Evolutionary conservation across 176 grass and related monocot species (phyloP).

Genomic region (Panicum miliaceum): DNA sequence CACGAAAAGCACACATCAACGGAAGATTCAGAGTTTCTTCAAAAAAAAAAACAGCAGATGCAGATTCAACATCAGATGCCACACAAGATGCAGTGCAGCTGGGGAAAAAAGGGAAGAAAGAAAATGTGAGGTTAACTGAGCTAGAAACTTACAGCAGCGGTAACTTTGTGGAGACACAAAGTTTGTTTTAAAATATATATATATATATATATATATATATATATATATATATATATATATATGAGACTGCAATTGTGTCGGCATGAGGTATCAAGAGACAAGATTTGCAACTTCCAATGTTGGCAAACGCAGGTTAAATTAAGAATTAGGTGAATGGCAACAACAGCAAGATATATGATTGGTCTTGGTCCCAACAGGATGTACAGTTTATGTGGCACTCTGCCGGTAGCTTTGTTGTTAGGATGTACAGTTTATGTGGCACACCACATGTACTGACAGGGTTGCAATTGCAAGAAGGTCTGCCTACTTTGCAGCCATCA

Average conservation of each 20-base stretch:
- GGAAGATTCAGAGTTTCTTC: background rate
- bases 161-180: background rate
- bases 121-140: background rate
- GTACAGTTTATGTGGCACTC: background rate
- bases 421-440: background rate
- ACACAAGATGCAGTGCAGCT: background rate
- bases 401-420: background rate
- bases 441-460: slow-evolving; percentile 34
- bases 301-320: background rate
- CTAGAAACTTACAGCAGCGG: background rate
- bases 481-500: background rate
- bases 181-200: no score
- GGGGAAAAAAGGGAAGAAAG: no score
- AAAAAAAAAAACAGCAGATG: background rate
- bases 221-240: no score
- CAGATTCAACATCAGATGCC: slow-evolving; percentile 23
- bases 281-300: background rate
- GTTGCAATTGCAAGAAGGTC: slow-evolving; percentile 23
- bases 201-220: no score
- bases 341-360: slow-evolving; percentile 8
- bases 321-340: background rate
- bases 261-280: background rate
- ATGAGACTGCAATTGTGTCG: background rate
- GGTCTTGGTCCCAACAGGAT: background rate
- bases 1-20: background rate